Percentiles rank a stretch among this genome's conserved stretches.
phyloP scores from a whole-genome alignment of 352 stramenopile genomes.

The Phytophthora boehmeriae region DNA sequence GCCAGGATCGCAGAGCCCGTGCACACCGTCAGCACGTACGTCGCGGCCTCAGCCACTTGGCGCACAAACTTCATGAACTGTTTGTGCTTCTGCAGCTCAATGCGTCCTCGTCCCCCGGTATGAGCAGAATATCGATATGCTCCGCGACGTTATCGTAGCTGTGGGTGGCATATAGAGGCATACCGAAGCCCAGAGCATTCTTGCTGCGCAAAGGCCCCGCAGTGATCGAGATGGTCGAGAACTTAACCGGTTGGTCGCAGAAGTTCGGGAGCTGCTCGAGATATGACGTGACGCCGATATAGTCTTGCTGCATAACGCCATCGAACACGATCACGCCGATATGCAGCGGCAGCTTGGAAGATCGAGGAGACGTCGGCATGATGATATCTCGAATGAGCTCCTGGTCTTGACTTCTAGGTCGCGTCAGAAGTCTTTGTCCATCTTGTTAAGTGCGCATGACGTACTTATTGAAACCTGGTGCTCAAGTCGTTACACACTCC shows the following conservation, averaged over 20 bases:
- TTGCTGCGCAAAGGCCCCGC: slow-evolving; percentile 40
- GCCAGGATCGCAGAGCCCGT: slow-evolving; percentile 56
- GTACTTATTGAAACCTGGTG: no score
- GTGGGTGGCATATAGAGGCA: slow-evolving; percentile 44
- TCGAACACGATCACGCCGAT: slow-evolving; percentile 71
- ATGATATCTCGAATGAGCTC: no score
- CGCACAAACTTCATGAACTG: slow-evolving; percentile 50
- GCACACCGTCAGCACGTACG: slow-evolving; percentile 59
- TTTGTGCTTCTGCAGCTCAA: slow-evolving; percentile 40
- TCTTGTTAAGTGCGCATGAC: no score
- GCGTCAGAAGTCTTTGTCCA: neutral
- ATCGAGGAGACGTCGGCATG: slow-evolving; percentile 13
- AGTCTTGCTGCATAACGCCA: slow-evolving; percentile 64
- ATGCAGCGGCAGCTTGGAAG: slow-evolving; percentile 23
- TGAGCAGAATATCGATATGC: slow-evolving; percentile 50
- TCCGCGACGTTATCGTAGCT: slow-evolving; percentile 32
- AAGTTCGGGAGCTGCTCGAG: slow-evolving; percentile 58
- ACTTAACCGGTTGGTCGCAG: slow-evolving; percentile 45
- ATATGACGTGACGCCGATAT: slow-evolving; percentile 60
- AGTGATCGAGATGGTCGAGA: slow-evolving; percentile 53
- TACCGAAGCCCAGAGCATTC: slow-evolving; percentile 34
- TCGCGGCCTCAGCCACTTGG: slow-evolving; percentile 27
- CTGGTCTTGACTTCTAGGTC: neutral
- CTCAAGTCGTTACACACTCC: slow-evolving; percentile 13
- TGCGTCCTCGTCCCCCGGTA: slow-evolving; percentile 42